phyloP scores from a whole-genome alignment of 78 protist genomes.

The Tieghemostelium lacteum region DNA sequence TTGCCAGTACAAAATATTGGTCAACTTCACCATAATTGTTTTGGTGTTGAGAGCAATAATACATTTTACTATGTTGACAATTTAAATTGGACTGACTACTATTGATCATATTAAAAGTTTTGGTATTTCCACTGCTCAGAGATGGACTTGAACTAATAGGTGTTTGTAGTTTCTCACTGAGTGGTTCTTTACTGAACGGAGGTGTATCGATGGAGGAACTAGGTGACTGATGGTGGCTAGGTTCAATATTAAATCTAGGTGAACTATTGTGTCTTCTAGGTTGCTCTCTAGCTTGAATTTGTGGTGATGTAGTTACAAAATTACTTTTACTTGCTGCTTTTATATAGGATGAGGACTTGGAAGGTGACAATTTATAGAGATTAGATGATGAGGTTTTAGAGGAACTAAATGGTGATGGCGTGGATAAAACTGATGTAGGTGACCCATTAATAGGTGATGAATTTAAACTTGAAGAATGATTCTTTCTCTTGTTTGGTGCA shows the following conservation, averaged over 20 bases:
- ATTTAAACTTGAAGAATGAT: no score
- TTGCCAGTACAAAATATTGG: constrained; percentile 65
- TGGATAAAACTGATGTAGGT: neutral
- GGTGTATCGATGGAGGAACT: neutral
- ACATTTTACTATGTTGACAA: constrained; percentile 11
- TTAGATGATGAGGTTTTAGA: neutral
- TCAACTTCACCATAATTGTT: constrained; percentile 33
- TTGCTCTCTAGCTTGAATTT: neutral
- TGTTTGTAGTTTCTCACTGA: neutral
- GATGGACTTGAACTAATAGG: neutral
- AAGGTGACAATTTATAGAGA: neutral
- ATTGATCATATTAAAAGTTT: neutral
- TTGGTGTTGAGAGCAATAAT: constrained; percentile 1
- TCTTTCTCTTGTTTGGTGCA: neutral
- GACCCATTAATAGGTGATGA: constrained; percentile 6
- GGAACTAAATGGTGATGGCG: neutral
- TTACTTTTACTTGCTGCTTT: neutral
- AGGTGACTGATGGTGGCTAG: no score
- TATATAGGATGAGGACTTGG: neutral
- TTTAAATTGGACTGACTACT: neutral
- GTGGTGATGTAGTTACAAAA: neutral
- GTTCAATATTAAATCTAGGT: neutral
- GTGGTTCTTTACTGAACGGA: neutral
- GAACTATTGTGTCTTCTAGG: neutral
- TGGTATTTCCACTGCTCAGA: neutral